Conservation (phyloP, 2,329 filamentous ascomycete genomes). For the Aspergillus bombycis region DNA sequence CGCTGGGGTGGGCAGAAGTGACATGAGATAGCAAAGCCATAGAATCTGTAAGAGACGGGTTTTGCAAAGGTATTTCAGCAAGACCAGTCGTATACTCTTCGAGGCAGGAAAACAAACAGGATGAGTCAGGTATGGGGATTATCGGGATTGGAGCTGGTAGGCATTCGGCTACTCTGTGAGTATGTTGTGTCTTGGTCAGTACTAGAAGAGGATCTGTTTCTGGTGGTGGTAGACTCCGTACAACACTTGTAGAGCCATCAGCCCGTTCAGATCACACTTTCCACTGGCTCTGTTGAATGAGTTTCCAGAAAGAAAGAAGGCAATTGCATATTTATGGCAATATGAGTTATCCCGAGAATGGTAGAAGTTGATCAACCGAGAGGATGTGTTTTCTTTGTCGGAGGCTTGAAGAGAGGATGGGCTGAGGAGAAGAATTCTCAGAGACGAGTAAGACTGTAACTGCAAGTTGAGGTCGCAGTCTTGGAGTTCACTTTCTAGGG, state of each 20-base stretch:
- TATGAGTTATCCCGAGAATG: background rate
- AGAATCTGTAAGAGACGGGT: slow-evolving; percentile 15
- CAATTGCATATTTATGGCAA: slow-evolving; percentile 20
- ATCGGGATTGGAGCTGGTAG: slow-evolving; percentile 26
- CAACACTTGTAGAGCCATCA: slow-evolving; percentile 31
- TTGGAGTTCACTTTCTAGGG: slow-evolving; percentile 19
- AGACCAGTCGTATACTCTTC: slow-evolving; percentile 41
- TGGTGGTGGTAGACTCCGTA: slow-evolving; percentile 14
- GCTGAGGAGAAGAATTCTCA: slow-evolving; percentile 27
- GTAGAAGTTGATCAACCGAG: slow-evolving; percentile 23
- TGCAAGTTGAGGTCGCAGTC: slow-evolving; percentile 27
- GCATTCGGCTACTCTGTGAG: slow-evolving; percentile 25
- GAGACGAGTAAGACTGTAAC: background rate
- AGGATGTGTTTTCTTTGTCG: slow-evolving; percentile 20
- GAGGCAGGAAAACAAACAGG: slow-evolving; percentile 23
- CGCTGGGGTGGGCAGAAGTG: slow-evolving; percentile 20
- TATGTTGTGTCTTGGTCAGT: background rate
- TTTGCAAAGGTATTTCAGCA: slow-evolving; percentile 24
- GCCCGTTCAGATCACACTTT: slow-evolving; percentile 20
- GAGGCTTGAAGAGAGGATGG: slow-evolving; percentile 20
- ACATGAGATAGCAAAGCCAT: slow-evolving; percentile 26
- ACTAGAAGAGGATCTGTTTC: background rate
- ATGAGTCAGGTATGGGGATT: slow-evolving; percentile 36
- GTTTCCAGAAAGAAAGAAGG: slow-evolving; percentile 28
- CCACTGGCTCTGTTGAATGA: slow-evolving; percentile 24